These are phyloP conservation scores for Gossypium davidsonii DNA, from an alignment of 441 rosid genomes.

Conservation along the genomic window DNA sequence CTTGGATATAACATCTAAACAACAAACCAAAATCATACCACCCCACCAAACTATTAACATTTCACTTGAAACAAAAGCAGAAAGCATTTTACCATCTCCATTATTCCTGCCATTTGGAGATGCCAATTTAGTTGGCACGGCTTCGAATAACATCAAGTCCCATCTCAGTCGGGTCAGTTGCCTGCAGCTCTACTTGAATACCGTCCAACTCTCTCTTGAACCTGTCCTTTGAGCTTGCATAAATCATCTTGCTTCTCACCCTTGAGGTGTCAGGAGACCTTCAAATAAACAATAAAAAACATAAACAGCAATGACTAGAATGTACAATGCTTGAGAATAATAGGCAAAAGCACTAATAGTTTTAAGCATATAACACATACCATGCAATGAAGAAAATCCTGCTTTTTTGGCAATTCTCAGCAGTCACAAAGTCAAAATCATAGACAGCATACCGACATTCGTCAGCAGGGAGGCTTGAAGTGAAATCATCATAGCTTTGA, in stretches of 20 bases:
- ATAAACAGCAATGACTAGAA: not conserved
- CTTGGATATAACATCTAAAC: slow-evolving; percentile 21
- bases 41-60: slow-evolving; percentile 33
- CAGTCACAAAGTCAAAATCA: slow-evolving; percentile 18
- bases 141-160: slow-evolving; percentile 13
- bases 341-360: not conserved
- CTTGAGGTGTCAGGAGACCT: slow-evolving; percentile 15
- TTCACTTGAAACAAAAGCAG: slow-evolving; percentile 20
- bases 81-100: not conserved
- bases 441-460: slow-evolving; percentile 16
- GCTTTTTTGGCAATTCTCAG: slow-evolving; percentile 22
- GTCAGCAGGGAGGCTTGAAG: slow-evolving; percentile 14
- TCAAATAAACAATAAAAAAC: not conserved
- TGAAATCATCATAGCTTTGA: slow-evolving; percentile 23
- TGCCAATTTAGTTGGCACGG: not conserved
- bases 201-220: slow-evolving; percentile 16
- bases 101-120: not conserved
- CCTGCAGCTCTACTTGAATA: slow-evolving; percentile 13
- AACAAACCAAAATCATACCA: slow-evolving; percentile 28
- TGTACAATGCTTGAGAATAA: not conserved
- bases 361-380: not conserved
- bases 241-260: slow-evolving; percentile 17
- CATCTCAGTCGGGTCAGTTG: slow-evolving; percentile 14
- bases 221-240: slow-evolving; percentile 17
- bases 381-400: slow-evolving; percentile 16